Evolutionary conservation across 805 yeast genomes (phyloP).

Genomic region (Cyberlindnera petersonii): DNA sequence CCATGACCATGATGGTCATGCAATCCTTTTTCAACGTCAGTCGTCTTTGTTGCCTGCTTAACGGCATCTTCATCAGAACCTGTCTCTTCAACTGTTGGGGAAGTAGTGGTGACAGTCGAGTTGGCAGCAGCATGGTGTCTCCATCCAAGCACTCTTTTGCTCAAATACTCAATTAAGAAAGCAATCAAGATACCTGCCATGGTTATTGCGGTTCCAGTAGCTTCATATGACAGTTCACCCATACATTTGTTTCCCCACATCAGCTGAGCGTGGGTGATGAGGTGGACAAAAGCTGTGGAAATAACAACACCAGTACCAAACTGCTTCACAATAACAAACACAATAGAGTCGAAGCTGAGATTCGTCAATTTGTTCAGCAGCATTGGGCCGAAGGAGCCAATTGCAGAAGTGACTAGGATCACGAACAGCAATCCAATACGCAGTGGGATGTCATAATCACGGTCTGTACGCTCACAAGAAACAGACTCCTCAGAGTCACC

Average conservation of each 20-base stretch:
- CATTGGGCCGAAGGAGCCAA: slow-evolving; percentile 19
- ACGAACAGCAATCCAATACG: slow-evolving; percentile 21
- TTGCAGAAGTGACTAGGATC: slow-evolving; percentile 13
- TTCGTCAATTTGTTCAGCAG: slow-evolving; percentile 10
- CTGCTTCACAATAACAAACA: slow-evolving; percentile 16
- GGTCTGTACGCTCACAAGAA: slow-evolving; percentile 15
- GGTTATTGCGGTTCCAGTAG: slow-evolving; percentile 19
- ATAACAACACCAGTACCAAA: slow-evolving; percentile 24
- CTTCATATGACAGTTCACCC: slow-evolving; percentile 16
- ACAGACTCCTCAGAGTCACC: slow-evolving; percentile 11
- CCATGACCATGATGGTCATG: slow-evolving; percentile 4
- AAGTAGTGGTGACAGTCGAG: neutral
- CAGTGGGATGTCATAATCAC: slow-evolving; percentile 18
- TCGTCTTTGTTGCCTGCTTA: too few relatives aligned
- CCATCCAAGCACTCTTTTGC: slow-evolving; percentile 10
- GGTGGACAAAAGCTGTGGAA: slow-evolving; percentile 23
- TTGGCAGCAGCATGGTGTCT: neutral
- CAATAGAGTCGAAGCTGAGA: slow-evolving; percentile 7
- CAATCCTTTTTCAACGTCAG: slow-evolving; percentile 1
- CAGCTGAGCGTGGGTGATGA: slow-evolving; percentile 18
- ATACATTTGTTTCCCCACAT: slow-evolving; percentile 21
- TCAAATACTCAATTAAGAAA: slow-evolving; percentile 16
- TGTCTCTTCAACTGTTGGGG: too few relatives aligned
- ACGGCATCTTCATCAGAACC: neutral
- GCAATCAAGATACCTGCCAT: slow-evolving; percentile 22